These are phyloP conservation scores for Albizia julibrissin DNA, from an alignment of 306 rosid species.

Conservation along the genomic window DNA sequence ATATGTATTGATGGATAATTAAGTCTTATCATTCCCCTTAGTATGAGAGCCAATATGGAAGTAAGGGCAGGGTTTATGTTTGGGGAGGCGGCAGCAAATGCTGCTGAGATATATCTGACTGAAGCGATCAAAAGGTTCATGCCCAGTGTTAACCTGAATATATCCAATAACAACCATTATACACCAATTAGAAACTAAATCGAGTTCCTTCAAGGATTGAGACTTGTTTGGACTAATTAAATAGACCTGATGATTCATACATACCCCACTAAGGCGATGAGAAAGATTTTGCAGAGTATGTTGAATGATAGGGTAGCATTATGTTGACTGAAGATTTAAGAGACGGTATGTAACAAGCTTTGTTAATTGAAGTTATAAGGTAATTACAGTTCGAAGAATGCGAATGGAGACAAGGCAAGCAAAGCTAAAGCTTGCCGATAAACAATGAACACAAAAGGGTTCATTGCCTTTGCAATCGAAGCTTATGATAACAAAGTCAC, in stretches of 20 bases:
- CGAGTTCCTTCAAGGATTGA: too few relatives aligned
- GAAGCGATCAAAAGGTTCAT: conserved; percentile 69
- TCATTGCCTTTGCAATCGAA: conserved; percentile 86
- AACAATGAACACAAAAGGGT: conserved; percentile 79
- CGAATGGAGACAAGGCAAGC: conserved; percentile 70
- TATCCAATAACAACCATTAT: too few relatives aligned
- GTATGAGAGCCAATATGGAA: conserved; percentile 59
- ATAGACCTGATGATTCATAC: too few relatives aligned
- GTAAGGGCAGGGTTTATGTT: conserved; percentile 83
- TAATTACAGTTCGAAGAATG: conserved; percentile 46
- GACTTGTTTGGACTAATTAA: too few relatives aligned
- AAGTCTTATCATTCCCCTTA: conserved; percentile 45
- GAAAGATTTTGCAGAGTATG: conserved; percentile 70
- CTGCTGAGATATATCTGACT: conserved; percentile 76
- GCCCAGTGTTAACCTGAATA: conserved; percentile 67
- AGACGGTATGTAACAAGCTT: background rate
- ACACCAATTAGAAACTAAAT: too few relatives aligned
- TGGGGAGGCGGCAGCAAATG: conserved; percentile 86
- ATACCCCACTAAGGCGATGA: conserved; percentile 62
- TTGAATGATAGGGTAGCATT: conserved; percentile 58
- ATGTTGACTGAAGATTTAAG: conserved; percentile 51
- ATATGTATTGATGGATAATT: background rate
- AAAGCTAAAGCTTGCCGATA: conserved; percentile 88
- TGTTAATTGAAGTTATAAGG: background rate
- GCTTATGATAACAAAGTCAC: conserved; percentile 91